These are phyloP conservation scores for Syzygium aromaticum DNA, from an alignment of 345 rosid genomes.

Conservation along the genomic window DNA sequence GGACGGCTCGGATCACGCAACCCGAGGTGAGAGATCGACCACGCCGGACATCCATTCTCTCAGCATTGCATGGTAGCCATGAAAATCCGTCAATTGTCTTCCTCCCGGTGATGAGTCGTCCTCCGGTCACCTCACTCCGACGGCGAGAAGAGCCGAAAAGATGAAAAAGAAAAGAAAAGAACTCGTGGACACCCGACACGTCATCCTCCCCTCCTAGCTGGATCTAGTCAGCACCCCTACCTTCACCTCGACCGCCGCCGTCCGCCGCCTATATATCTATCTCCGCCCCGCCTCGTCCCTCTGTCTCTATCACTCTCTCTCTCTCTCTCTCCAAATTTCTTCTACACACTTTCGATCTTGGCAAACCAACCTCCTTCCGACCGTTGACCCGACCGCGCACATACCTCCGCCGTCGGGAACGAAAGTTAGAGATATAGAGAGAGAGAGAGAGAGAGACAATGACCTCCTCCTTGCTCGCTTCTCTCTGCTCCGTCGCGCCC, in stretches of 20 bases:
- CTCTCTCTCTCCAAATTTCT: not conserved
- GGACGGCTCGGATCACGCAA: too few relatives aligned
- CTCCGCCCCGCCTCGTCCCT: not conserved
- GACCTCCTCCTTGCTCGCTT: not conserved
- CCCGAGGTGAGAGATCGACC: too few relatives aligned
- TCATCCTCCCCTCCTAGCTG: not conserved
- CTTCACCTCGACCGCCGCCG: not conserved
- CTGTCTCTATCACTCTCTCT: not conserved
- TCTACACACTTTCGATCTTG: not conserved
- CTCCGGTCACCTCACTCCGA: not conserved
- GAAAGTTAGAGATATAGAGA: not conserved
- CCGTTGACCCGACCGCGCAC: not conserved
- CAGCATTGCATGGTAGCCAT: not conserved
- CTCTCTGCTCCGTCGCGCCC: not conserved
- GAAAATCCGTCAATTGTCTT: not conserved
- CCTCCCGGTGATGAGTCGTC: not conserved
- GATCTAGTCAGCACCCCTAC: not conserved
- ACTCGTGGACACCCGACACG: not conserved
- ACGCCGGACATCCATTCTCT: too few relatives aligned
- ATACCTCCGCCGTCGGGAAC: not conserved
- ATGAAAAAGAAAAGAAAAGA: not conserved
- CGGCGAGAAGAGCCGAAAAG: not conserved
- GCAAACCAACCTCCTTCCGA: not conserved
- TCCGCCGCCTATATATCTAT: not conserved
- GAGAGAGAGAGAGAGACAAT: not conserved